Evolutionary conservation across 345 rosid genomes (phyloP).

Genomic region (Murraya paniculata): DNA sequence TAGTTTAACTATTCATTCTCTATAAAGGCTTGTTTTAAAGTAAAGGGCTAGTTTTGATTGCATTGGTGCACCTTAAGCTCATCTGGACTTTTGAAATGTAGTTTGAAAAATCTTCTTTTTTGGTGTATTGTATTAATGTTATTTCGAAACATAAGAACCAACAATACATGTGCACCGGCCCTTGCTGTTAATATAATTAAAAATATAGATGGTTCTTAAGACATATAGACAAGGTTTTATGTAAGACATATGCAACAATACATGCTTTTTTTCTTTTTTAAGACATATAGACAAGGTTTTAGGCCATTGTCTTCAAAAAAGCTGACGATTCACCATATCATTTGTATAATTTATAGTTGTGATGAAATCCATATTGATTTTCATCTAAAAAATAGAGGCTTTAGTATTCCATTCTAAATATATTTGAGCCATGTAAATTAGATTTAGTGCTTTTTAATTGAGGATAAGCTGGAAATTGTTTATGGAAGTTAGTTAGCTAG

Average conservation of each 20-base stretch:
- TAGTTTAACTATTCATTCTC: background rate
- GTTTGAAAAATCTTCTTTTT: background rate
- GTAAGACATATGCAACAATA: too few species aligned
- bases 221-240: constrained; percentile 23
- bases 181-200: constrained; percentile 17
- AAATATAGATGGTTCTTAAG: constrained; percentile 7
- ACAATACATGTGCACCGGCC: constrained; percentile 30
- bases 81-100: background rate
- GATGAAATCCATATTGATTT: constrained; percentile 3
- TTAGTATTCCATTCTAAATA: background rate
- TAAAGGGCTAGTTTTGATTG: background rate
- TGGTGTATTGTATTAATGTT: background rate
- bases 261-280: background rate
- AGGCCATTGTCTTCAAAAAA: constrained; percentile 17
- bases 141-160: background rate
- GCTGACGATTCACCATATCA: constrained; percentile 3
- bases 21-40: background rate
- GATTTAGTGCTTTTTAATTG: background rate
- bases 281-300: constrained; percentile 25
- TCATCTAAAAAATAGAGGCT: constrained; percentile 1
- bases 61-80: background rate
- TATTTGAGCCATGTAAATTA: background rate
- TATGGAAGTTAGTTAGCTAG: background rate
- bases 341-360: background rate
- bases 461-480: background rate